Conservation (phyloP, 495 filamentous ascomycete genomes). For the Lepidopterella palustris region DNA sequence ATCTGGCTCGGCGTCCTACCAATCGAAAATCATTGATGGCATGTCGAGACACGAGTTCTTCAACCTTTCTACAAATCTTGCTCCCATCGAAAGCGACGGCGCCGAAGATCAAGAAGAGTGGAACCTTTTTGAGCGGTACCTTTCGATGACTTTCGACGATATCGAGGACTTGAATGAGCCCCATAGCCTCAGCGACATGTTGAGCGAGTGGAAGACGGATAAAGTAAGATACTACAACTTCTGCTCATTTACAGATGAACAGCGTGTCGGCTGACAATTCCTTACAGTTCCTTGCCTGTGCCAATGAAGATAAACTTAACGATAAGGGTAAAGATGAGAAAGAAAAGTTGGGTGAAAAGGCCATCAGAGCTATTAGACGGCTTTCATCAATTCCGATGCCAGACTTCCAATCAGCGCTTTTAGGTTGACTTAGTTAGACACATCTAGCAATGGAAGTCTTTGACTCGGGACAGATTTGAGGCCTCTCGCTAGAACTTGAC, state of each 20-base stretch:
- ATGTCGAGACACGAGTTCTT: not conserved
- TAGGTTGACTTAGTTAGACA: no score
- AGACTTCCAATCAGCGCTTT: not conserved
- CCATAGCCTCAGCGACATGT: conserved; percentile 1
- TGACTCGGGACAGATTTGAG: no score
- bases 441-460: no score
- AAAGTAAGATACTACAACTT: conserved; percentile 2
- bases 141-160: not conserved
- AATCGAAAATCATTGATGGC: not conserved
- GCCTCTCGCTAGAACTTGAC: no score
- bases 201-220: not conserved
- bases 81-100: conserved; percentile 1
- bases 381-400: not conserved
- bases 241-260: not conserved
- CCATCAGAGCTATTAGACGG: not conserved
- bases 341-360: not conserved
- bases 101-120: conserved; percentile 1
- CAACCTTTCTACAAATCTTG: not conserved
- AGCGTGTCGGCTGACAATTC: not conserved
- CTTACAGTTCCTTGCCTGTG: not conserved
- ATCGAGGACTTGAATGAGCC: not conserved
- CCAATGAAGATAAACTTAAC: conserved; percentile 1
- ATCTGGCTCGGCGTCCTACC: not conserved
- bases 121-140: conserved; percentile 1
- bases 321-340: not conserved